A percentile compares a stretch with the other conserved stretches of the same genome.
phyloP scores from a whole-genome alignment of 495 filamentous ascomycete species.

The Massariosphaeria phaeospora region DNA sequence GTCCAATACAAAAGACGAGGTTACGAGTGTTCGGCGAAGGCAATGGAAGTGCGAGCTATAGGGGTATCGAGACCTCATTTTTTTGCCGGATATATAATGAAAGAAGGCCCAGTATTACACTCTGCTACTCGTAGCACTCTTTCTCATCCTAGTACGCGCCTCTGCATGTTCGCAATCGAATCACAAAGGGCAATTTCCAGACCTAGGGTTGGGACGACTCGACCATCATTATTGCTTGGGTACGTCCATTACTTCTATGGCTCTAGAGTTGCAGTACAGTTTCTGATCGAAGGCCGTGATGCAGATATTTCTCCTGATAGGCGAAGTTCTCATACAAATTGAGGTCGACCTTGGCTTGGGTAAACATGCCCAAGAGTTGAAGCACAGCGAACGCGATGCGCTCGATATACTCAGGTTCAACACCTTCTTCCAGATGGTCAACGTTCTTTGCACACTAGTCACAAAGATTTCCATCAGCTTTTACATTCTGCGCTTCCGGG shows the following conservation, averaged over 20 bases:
- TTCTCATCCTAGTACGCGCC: neutral
- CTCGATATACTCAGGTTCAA: neutral
- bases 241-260: neutral
- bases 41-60: no score
- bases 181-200: neutral
- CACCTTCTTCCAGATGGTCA: conserved; percentile 1
- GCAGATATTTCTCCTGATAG: conserved; percentile 1
- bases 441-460: neutral
- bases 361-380: neutral
- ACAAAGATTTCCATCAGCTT: conserved; percentile 7
- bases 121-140: neutral
- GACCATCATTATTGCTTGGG: conserved; percentile 2
- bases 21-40: no score
- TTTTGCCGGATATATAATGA: no score
- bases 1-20: no score
- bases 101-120: neutral
- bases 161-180: neutral
- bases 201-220: conserved; percentile 8
- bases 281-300: neutral
- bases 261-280: neutral
- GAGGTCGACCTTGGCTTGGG: neutral
- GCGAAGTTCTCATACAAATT: neutral
- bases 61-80: no score
- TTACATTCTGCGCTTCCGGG: neutral
- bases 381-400: neutral